Conservation (phyloP, 768 basidiomycete genomes). For the Russula sp. region DNA sequence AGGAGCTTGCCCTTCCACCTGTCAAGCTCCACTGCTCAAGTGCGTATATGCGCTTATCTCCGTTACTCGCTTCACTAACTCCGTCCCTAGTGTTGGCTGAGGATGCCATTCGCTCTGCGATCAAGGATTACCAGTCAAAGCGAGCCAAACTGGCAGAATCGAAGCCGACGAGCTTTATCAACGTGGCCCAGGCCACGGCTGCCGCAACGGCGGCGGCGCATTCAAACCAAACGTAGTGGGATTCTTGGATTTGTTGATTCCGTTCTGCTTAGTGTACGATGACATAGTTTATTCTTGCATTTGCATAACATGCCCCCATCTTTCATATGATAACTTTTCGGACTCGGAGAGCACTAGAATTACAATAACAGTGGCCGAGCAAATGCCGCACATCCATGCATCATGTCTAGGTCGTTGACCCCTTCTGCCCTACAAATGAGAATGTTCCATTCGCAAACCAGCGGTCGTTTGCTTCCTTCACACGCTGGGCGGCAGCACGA, state of each 20-base stretch:
- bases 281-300: background rate
- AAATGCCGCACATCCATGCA: background rate
- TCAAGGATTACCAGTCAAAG: slow-evolving; percentile 92
- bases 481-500: slow-evolving; percentile 76
- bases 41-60: slow-evolving; percentile 36
- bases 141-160: slow-evolving; percentile 47
- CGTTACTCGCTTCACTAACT: slow-evolving; percentile 4
- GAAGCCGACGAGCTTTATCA: slow-evolving; percentile 59
- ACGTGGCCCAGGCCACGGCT: slow-evolving; percentile 56
- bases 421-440: slow-evolving; percentile 65
- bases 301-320: background rate
- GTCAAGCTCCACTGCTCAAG: slow-evolving; percentile 96
- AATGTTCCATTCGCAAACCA: slow-evolving; percentile 92
- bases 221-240: slow-evolving; percentile 35
- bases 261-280: slow-evolving; percentile 16
- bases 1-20: slow-evolving; percentile 90
- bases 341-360: background rate
- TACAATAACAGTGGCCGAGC: background rate
- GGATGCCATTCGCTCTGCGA: slow-evolving; percentile 97
- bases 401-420: slow-evolving; percentile 25
- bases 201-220: slow-evolving; percentile 50
- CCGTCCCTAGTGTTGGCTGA: slow-evolving; percentile 78
- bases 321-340: background rate
- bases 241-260: background rate
- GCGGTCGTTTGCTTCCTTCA: slow-evolving; percentile 93